Evolutionary conservation across 140 eudicot species (phyloP).

Genomic region (Flaveria floridana): DNA sequence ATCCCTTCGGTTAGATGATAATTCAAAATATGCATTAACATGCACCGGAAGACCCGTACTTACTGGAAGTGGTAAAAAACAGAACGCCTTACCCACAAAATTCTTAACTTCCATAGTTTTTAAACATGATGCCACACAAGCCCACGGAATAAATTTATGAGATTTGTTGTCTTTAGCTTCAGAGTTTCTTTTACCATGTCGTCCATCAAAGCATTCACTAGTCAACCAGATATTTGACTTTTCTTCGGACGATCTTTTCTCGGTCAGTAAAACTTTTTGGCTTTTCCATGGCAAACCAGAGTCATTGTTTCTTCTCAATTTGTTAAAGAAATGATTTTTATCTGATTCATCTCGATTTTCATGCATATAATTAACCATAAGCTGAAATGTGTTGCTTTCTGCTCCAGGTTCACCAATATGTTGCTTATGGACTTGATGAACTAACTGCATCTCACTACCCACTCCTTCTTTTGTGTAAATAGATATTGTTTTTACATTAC

Average conservation of each 20-base stretch:
- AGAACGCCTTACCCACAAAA: slow-evolving; percentile 92
- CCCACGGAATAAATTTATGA: slow-evolving; percentile 86
- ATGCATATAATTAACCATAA: slow-evolving; percentile 53
- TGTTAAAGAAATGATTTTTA: slow-evolving; percentile 56
- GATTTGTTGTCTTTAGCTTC: slow-evolving; percentile 44
- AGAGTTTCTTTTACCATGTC: slow-evolving; percentile 43
- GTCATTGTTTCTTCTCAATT: slow-evolving; percentile 53
- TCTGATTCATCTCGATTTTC: slow-evolving; percentile 52
- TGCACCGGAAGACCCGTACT: slow-evolving; percentile 93
- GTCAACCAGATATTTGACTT: slow-evolving; percentile 78
- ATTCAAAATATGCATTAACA: slow-evolving; percentile 88
- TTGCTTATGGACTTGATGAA: slow-evolving; percentile 69
- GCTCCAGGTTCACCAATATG: slow-evolving; percentile 56
- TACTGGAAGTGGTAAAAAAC: slow-evolving; percentile 93
- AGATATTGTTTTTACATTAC: slow-evolving; percentile 78
- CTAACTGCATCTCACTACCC: slow-evolving; percentile 69
- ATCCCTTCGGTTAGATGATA: slow-evolving; percentile 96
- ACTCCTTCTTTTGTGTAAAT: slow-evolving; percentile 79
- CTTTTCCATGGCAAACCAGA: slow-evolving; percentile 69
- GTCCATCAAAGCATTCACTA: slow-evolving; percentile 77
- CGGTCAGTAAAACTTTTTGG: slow-evolving; percentile 75
- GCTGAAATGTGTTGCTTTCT: slow-evolving; percentile 52
- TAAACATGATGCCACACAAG: slow-evolving; percentile 78
- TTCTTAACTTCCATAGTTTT: slow-evolving; percentile 35
- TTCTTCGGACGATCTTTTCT: slow-evolving; percentile 51